phyloP scores from a whole-genome alignment of 495 filamentous ascomycete genomes.

The Tirmania nivea region DNA sequence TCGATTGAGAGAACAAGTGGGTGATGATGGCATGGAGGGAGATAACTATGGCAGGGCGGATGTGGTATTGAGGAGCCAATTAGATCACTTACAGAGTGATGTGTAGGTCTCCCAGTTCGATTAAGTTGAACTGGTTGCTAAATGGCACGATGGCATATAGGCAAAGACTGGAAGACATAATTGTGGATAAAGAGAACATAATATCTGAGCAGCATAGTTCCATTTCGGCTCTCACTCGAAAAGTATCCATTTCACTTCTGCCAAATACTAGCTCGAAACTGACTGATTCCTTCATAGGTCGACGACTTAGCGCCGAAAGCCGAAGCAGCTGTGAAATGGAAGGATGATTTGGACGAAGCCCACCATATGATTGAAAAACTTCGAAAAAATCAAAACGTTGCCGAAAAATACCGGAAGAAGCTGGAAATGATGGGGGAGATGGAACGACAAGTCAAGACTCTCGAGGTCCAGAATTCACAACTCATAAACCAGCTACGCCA shows the following conservation, averaged over 20 bases:
- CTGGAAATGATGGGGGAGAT: slow-evolving; percentile 18
- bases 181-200: slow-evolving; percentile 15
- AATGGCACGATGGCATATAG: neutral
- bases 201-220: slow-evolving; percentile 11
- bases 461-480: slow-evolving; percentile 16
- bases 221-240: slow-evolving; percentile 15
- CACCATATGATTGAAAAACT: slow-evolving; percentile 19
- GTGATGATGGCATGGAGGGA: slow-evolving; percentile 6
- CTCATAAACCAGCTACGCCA: slow-evolving; percentile 14
- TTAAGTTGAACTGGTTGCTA: slow-evolving; percentile 13
- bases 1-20: slow-evolving; percentile 11
- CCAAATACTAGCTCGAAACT: neutral
- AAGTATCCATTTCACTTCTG: neutral
- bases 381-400: slow-evolving; percentile 17
- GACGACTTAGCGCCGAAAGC: slow-evolving; percentile 17
- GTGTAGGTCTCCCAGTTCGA: slow-evolving; percentile 6
- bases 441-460: slow-evolving; percentile 15
- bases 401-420: slow-evolving; percentile 20
- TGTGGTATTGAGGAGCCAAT: slow-evolving; percentile 11
- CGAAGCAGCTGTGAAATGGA: slow-evolving; percentile 15
- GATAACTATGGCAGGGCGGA: slow-evolving; percentile 11
- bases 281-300: slow-evolving; percentile 2
- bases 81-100: slow-evolving; percentile 15
- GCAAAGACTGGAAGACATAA: slow-evolving; percentile 18
- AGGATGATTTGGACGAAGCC: slow-evolving; percentile 19